Conservation (phyloP, 164 flowering plant genomes). For the Umbilicus rupestris region DNA sequence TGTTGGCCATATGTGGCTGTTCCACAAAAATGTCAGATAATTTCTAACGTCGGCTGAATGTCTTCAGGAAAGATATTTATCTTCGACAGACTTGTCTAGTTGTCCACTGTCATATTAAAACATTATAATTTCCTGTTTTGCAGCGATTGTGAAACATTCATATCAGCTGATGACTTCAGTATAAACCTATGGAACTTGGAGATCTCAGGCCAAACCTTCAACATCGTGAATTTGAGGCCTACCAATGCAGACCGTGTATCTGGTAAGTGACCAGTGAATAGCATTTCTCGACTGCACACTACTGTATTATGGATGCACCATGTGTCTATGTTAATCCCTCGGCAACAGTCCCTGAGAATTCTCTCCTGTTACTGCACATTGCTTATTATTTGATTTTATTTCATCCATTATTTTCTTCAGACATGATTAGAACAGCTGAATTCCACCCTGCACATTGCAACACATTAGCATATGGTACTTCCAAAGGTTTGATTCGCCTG, state of each 20-base stretch:
- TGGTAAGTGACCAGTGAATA: constrained; percentile 29
- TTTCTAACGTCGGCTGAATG: not conserved
- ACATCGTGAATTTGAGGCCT: constrained; percentile 95
- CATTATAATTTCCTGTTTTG: not conserved
- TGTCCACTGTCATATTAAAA: not conserved
- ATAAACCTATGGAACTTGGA: constrained; percentile 97
- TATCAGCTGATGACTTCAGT: constrained; percentile 95
- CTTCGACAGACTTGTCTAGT: not conserved
- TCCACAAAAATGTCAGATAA: not conserved
- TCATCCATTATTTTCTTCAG: constrained; percentile 25
- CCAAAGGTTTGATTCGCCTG: constrained; percentile 91
- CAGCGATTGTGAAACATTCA: constrained; percentile 97
- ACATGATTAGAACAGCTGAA: constrained; percentile 95
- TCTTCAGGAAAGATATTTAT: not conserved
- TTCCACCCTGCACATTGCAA: constrained; percentile 93
- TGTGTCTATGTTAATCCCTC: no score
- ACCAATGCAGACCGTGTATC: constrained; percentile 94
- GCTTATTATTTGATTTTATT: no score
- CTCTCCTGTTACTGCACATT: no score
- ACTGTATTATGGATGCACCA: not conserved
- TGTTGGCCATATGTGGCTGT: not conserved
- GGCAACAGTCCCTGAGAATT: constrained; percentile 5
- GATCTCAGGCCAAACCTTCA: constrained; percentile 91
- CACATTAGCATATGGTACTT: constrained; percentile 88
- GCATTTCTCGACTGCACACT: not conserved